Base-by-base conservation (phyloP, 2,329 filamentous ascomycete genomes). In the Pseudocercospora macadamiae region DNA sequence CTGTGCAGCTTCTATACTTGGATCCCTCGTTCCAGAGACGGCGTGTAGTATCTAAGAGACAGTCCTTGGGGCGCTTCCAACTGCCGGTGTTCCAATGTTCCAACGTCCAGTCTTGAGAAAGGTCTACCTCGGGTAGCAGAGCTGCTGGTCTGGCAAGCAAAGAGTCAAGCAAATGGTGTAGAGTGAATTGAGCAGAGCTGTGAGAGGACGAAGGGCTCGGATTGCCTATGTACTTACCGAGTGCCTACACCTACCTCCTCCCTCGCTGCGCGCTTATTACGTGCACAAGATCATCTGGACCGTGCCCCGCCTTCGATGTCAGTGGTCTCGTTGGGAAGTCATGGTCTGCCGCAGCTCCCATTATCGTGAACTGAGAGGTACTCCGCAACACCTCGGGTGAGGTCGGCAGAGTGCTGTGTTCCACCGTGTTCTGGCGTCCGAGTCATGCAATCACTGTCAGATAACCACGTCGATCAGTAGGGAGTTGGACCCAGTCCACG, bases 371-470 rank as follows among this genome's bases (percentile, higher is more conserved):
- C 4, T 42, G n/a, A 16, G 37, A 42, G 18, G 18, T 42, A 42
- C 42, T 47, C 42, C 42, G 42, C 42, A 47, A 23, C 19, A 26
- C 42, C 42, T 47, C 42, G 42, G 42, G 42, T 47, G 19, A 26
- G n/a, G n/a, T 47, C 42, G 42, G 42, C 42, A 32, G 6, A 12
- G 28, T 47, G 42, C n/a, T n/a, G n/a, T n/a, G n/a, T n/a, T n/a
- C n/a, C n/a, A n/a, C n/a, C n/a, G n/a, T n/a, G n/a, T n/a, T n/a
- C n/a, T n/a, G n/a, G n/a, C n/a, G n/a, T n/a, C n/a, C n/a, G n/a
- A n/a, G n/a, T n/a, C n/a, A n/a, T n/a, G n/a, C n/a, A n/a, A n/a
- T n/a, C n/a, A n/a, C n/a, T n/a, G n/a, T n/a, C n/a, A n/a, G n/a
- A n/a, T n/a, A n/a, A n/a, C n/a, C n/a, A n/a, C n/a, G n/a, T n/a